Base-by-base conservation (phyloP, 1,284 basidiomycete species). In the Tremellales sp. region DNA sequence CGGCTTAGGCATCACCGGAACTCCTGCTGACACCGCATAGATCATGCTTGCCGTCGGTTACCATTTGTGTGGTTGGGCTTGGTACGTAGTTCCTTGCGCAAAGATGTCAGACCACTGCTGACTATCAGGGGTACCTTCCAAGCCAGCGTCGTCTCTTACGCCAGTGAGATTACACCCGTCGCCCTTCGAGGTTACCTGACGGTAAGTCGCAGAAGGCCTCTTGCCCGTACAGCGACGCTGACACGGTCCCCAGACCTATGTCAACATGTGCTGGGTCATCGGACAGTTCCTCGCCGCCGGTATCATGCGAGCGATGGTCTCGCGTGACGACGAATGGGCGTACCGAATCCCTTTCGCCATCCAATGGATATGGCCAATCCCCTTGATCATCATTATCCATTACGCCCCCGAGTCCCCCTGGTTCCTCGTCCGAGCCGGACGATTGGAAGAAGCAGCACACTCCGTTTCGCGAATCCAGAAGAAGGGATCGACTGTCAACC, bases 241-340 rank as follows among this genome's bases (percentile, higher is more conserved):
- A n/a, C n/a, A n/a, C n/a, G n/a, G n/a, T n/a, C n/a, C n/a, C n/a
- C n/a, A n/a, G n/a, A n/a, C n/a, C n/a, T 64, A 60, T 43, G 75
- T 79, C 58, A 78, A 78, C 65, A 61, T 77, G 24, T 78, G 77
- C 63, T 79, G 77, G 77, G 77, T 74, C 26, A 29, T 68, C 50
- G 67, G 68, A 23, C 65, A 72, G 51, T 54, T 67, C 17, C 61
- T 70, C 45, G 68, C 68, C 29, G 62, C 70, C 45, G 72, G 68
- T 3, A 67, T 75, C 44, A 65, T 75, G 51, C 59, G 63, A 49
- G 51, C 56, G 8, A 60, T 65, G 19, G 60, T 58, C 69, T 24
- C 42, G 37, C 24, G 57, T 64, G 21, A 55, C 53, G 63, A 60
- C 43, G 45, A 67, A 35, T 67, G 65, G 65, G 62, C 60, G 0